These are phyloP conservation scores for Deuterostichococcus epilithicus DNA, from an alignment of 139 green algal species.

Conservation along the genomic window DNA sequence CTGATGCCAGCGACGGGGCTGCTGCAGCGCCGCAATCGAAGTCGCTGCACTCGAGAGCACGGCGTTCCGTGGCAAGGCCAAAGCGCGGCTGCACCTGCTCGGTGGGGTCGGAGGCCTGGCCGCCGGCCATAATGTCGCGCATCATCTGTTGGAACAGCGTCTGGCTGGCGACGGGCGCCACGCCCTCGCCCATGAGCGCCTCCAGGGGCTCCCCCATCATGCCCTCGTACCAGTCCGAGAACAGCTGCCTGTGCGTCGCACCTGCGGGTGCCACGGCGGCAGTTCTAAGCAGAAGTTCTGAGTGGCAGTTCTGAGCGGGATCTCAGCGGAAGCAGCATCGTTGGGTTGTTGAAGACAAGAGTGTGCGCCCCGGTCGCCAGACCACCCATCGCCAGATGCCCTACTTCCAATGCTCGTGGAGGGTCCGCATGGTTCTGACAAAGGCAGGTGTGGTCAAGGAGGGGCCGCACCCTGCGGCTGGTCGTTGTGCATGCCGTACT, in stretches of 20 bases:
- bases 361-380: too few species aligned
- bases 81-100: slow-evolving; percentile 25
- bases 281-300: too few species aligned
- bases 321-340: too few species aligned
- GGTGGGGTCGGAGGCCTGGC: slow-evolving; percentile 18
- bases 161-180: slow-evolving; percentile 42
- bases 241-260: slow-evolving; percentile 79
- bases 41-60: too few species aligned
- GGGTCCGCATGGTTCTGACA: too few species aligned
- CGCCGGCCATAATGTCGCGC: slow-evolving; percentile 58
- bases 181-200: slow-evolving; percentile 45
- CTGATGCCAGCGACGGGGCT: too few species aligned
- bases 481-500: slow-evolving; percentile 92
- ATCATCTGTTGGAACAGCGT: slow-evolving; percentile 77
- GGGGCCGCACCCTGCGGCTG: slow-evolving; percentile 61
- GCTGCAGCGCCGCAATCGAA: too few species aligned
- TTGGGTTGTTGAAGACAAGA: too few species aligned
- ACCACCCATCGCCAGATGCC: too few species aligned
- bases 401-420: too few species aligned
- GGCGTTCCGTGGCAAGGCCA: too few species aligned
- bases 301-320: too few species aligned
- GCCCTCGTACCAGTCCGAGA: slow-evolving; percentile 78
- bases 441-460: not conserved
- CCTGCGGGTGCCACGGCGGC: slow-evolving; percentile 9
- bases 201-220: slow-evolving; percentile 62